Evolutionary conservation across 2,329 filamentous ascomycete genomes (phyloP), one percentile per base, ranked within the genome.

Genomic region (Pseudogymnoascus sp.): DNA sequence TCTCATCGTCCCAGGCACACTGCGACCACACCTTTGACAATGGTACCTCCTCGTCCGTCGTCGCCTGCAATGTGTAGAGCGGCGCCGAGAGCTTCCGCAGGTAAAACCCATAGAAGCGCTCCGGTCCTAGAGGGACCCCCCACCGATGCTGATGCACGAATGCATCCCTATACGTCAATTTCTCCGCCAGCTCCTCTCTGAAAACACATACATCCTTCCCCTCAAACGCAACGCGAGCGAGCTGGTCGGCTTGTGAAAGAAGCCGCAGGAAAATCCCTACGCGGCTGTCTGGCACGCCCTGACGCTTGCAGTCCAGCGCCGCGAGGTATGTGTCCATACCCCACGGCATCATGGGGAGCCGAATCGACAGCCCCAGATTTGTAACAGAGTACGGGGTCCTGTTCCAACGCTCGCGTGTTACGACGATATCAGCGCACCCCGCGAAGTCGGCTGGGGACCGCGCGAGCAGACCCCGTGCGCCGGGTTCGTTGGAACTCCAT

Each of bases 301-400:
- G 7, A 14, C 26, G 45, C 36, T 66, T 42, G 36, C 66, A 69
- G 47, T 69, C 69, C 6, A 70, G 65, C 10, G 64, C 65, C 2
- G 66, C 67, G 3, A 70, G 45, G 42, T 68, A 70, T 1, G 62
- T 66, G 4, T 68, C 66, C 67, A 68, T 69, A 8, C 63, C 67
- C 67, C 66, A 69, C 18, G 64, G 63, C 16, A 67, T 40, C 34
- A 69, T 62, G 21, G 63, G 64, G 5, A 69, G 36, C 45, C 64
- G 45, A 14, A 69, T 69, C 4, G 63, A 65, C 4, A 69, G 63
- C 0, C 68, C 66, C 62, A 66, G 65, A 14, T 69, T 69, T 0
- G 68, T 68, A 21, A 68, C 59, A 2, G 57, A 62, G 26, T 69
- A 69, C 16, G 65, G 66, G 42, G 29, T 36, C 7, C 18, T 60